These are phyloP conservation scores for Ascoidea tarda DNA, from an alignment of 805 yeast genomes.

Conservation along the genomic window DNA sequence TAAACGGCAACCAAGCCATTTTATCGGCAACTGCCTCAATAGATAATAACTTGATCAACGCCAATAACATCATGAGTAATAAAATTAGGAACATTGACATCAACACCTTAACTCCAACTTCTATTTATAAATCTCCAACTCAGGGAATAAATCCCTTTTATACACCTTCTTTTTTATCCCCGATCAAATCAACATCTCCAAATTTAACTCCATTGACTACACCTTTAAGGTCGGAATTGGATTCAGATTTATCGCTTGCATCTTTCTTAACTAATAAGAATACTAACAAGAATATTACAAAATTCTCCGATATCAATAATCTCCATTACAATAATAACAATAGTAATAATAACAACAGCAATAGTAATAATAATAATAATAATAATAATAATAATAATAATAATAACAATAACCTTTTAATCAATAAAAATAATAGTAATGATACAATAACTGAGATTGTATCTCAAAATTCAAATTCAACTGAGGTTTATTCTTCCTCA, in stretches of 20 bases:
- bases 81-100: no score
- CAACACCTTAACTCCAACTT: not conserved
- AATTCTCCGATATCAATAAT: not conserved
- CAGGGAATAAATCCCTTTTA: not conserved
- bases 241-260: not conserved
- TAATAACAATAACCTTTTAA: no score
- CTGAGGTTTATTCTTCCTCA: not conserved
- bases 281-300: not conserved
- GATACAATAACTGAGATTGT: no score
- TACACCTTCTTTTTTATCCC: not conserved
- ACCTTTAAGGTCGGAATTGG: not conserved
- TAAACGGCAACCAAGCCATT: not conserved
- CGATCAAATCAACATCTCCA: not conserved
- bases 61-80: not conserved
- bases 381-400: no score
- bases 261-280: not conserved
- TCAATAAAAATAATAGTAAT: no score
- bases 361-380: no score
- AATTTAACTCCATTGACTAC: not conserved
- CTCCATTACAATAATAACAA: not conserved
- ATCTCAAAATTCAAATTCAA: not conserved
- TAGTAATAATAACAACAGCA: no score
- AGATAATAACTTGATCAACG: no score
- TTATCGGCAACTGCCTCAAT: not conserved
- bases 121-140: not conserved